Base-by-base conservation (phyloP, 2,329 filamentous ascomycete species). In the Hypoxylon sp. region DNA sequence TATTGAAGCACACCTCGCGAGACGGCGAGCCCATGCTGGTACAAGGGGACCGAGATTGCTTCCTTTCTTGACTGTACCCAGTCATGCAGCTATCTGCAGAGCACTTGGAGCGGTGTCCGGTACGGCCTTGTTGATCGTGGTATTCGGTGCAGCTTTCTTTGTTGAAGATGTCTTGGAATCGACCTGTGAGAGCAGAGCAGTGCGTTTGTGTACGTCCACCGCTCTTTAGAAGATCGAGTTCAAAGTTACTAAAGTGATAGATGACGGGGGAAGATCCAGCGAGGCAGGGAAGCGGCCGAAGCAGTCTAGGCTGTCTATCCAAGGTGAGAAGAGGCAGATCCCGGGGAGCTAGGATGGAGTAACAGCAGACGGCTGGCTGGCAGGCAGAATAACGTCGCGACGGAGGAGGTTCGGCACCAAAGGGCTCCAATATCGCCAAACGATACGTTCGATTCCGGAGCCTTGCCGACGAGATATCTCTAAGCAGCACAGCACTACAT, bases 201-300 rank as follows among this genome's bases (percentile, higher is more conserved):
- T 76, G 76, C 82, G 83, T 85, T 86, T 86, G 83, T 80, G 74
- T 75, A 71, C 75, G 79, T 72, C 82, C 82, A 85, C 83, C 83
- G 83, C 83, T 82, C 78, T 82, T 85, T 84, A 77, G 75, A 77
- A 70, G 78, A 76, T 79, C 78, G 78, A 82, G 78, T 80, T 79
- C 74, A 77, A 75, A 79, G 77, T 75, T 74, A 77, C 76, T 74
- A 59, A 81, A 77, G 72, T 82, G 81, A 82, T 71, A 80, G 78
- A 67, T 83, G 79, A 82, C 72, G 64, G 70, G 58, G 54, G 42
- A 60, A 60, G 44, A 60, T 51, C 24, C 51, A 63, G 54, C 53
- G 66, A 72, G 68, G 68, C 56, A 70, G 64, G 66, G 69, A 63
- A 64, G 67, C 52, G 55, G 62, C 57, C 32, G 65, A 72, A 61